Evolutionary conservation across 1,139 yeast species (phyloP), one percentile per base, ranked within the genome.

Genomic region (Wickerhamiella infanticola): DNA sequence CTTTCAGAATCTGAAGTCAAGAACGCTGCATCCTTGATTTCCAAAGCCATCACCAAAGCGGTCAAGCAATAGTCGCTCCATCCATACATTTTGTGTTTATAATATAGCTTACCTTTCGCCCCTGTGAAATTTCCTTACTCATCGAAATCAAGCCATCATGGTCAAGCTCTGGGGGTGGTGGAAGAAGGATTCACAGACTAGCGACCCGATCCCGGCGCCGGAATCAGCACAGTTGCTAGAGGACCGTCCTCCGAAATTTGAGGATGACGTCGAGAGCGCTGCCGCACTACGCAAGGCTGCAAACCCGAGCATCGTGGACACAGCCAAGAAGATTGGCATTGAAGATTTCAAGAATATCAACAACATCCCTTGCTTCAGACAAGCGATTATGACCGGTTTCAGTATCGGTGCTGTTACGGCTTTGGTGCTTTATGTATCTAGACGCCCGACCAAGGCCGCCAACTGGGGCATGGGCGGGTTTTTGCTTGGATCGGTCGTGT

Each of bases 401-500:
- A 80, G 85, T 35, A 77, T 90, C n/a, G 76, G 85, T 70, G 82
- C 80, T 27, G 93, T 84, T 0, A 68, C 82, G 37, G 83, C 88
- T 0, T 73, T 79, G 0, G 82, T 84, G 37, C 75, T 88, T 46
- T 43, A 56, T n/a, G 48, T 58, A 3, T 75, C 81, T 46, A 83
- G 81, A 54, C 77, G 80, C 55, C 74, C 79, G 38, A 59, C 67
- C 5, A 71, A 73, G 51, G 77, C 93, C 1, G 66, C 77, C 33
- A 83, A 86, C 61, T 88, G 96, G 95, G 79, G 80, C 4, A 70
- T 83, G 44, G 82, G 84, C 41, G 94, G 94, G 3, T 75, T 86
- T 53, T 64, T 83, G 50, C 62, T 85, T 36, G 96, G 95, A 1
- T 78, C 84, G 45, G 70, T 82, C 1, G 79, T 83, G 36, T 84